phyloP scores from a whole-genome alignment of 129 eudicot genomes.

The Arctium lappa region DNA sequence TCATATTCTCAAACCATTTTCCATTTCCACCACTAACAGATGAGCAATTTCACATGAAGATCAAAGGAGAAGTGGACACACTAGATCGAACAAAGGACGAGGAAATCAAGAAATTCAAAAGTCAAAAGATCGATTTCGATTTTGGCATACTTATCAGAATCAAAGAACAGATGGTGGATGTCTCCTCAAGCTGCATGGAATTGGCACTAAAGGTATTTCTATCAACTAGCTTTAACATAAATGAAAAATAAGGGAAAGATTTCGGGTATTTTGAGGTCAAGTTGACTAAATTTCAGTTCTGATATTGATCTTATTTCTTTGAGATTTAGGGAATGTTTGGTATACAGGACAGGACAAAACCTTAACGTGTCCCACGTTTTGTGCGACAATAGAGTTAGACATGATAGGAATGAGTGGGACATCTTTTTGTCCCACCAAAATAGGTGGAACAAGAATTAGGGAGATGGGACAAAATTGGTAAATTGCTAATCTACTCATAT shows the following conservation, averaged over 20 bases:
- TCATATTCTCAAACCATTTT: background rate
- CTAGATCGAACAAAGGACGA: constrained; percentile 78
- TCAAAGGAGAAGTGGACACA: constrained; percentile 65
- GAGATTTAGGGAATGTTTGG: background rate
- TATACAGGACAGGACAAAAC: background rate
- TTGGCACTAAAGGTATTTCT: constrained; percentile 58
- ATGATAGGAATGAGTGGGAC: no score
- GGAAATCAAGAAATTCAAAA: constrained; percentile 59
- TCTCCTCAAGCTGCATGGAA: constrained; percentile 78
- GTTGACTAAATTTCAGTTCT: background rate
- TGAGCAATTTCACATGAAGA: constrained; percentile 30
- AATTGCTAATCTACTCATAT: no score
- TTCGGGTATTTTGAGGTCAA: background rate
- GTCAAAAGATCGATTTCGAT: constrained; percentile 72
- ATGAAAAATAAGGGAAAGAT: background rate
- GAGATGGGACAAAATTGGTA: no score
- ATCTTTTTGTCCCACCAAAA: no score
- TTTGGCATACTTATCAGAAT: constrained; percentile 65
- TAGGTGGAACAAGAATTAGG: no score
- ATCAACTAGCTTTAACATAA: background rate
- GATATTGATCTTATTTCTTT: background rate
- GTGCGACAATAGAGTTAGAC: no score
- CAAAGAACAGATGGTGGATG: constrained; percentile 77
- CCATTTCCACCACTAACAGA: constrained; percentile 18
- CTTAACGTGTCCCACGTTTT: no score